Base-by-base conservation (phyloP, 306 rosid genomes). In the Prunus fruticosa region DNA sequence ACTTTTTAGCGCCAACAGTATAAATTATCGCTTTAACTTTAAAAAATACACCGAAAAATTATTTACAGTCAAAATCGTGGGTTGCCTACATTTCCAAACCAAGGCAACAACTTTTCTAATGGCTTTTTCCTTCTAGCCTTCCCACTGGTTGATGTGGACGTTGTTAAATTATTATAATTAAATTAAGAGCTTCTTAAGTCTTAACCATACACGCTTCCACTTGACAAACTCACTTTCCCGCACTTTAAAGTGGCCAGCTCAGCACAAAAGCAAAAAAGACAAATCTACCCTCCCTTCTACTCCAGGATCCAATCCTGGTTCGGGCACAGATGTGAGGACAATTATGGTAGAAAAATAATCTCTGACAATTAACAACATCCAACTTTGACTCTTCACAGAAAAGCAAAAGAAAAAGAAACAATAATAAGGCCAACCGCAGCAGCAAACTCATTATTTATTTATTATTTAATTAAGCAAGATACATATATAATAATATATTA, bases 111-210 rank as follows among this genome's bases (percentile, higher is more conserved):
- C 8, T 43, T 28, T 15, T 9, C 20, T 28, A 38, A 28, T 62
- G 20, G 4, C 19, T 62, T 28, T 62, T 62, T 34, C 43, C 19
- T 41, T 13, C 15, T 8, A 13, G 6, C 46, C 5, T 71, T 23
- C 19, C 62, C 53, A 50, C 52, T 72, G 57, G 43, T 54, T 56
- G 74, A 79, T 15, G 53, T 56, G 19, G 78, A 72, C 30, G 67
- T 65, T 30, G 45, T 54, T 52, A 20, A 72, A 23, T 65, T 38
- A 73, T 64, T 45, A 53, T 1, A 7, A 38, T 38, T 38, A 38
- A 6, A 38, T 38, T 38, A 1, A 38, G 9, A 38, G 82, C 30
- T 60, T 51, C 71, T 16, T 19, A 12, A 52, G 68, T 65, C 73
- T 65, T 38, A 72, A 67, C 30, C 78, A 20, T n/a, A 27, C 78